A percentile compares a stretch with the other conserved stretches of the same genome.
These are phyloP conservation scores for Mycosarcoma mackinlayi DNA, from an alignment of 1,284 basidiomycete genomes.

Conservation along the genomic window DNA sequence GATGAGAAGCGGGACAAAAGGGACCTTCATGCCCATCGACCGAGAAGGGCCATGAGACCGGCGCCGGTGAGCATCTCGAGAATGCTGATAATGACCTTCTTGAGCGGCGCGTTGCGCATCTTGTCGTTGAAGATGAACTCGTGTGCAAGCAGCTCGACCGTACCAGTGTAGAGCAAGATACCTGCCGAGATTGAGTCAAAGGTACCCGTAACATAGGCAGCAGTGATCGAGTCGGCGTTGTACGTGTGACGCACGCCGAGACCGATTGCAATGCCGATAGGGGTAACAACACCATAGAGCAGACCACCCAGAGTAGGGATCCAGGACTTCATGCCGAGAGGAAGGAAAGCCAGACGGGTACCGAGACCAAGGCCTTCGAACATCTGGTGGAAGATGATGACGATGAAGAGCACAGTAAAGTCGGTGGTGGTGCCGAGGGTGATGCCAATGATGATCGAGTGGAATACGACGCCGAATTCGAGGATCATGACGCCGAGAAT, in stretches of 20 bases:
- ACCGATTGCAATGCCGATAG: conserved; percentile 66
- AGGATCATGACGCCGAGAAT: conserved; percentile 86
- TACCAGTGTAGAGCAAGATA: conserved; percentile 67
- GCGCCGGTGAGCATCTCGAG: conserved; percentile 68
- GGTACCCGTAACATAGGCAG: conserved; percentile 64
- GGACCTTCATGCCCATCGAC: conserved; percentile 63
- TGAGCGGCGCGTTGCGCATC: conserved; percentile 66
- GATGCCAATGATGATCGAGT: conserved; percentile 86
- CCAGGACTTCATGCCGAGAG: conserved; percentile 32
- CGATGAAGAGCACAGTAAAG: conserved; percentile 88
- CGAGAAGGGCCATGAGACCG: conserved; percentile 70
- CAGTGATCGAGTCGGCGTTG: conserved; percentile 63
- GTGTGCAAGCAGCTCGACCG: conserved; percentile 66
- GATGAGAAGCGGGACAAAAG: not conserved
- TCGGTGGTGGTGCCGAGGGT: conserved; percentile 84
- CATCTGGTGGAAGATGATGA: conserved; percentile 77
- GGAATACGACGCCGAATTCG: conserved; percentile 90
- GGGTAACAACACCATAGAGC: conserved; percentile 63
- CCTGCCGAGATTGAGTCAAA: conserved; percentile 65
- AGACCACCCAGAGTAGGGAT: conserved; percentile 52
- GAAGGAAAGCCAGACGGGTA: conserved; percentile 57
- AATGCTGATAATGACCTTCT: conserved; percentile 63
- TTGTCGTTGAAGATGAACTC: conserved; percentile 69
- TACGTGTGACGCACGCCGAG: conserved; percentile 62
- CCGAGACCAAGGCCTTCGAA: conserved; percentile 68